Percentiles rank a stretch among this genome's conserved stretches.
phyloP scores from a whole-genome alignment of 768 basidiomycete genomes.

The Baorangia bicolor region DNA sequence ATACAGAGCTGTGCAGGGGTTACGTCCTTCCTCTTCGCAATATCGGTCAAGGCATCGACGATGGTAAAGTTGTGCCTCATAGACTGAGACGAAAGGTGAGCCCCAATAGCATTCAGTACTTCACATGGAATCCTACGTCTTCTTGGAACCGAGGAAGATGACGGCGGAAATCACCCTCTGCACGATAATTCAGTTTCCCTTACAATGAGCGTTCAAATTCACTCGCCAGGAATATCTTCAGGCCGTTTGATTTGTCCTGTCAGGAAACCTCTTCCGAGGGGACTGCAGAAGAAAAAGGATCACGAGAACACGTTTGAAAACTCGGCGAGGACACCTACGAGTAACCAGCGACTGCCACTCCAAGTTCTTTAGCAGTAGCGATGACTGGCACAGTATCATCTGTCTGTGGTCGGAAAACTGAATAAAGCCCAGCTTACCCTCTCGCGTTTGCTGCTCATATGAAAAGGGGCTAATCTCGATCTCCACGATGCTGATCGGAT shows the following conservation, averaged over 20 bases:
- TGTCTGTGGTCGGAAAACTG: background rate
- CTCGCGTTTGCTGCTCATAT: constrained; percentile 50
- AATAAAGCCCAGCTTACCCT: constrained; percentile 24
- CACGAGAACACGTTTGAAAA: background rate
- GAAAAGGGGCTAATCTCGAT: constrained; percentile 66
- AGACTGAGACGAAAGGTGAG: background rate
- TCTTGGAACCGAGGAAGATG: constrained; percentile 43
- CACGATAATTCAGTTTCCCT: background rate
- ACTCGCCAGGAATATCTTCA: constrained; percentile 34
- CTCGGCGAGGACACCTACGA: constrained; percentile 35
- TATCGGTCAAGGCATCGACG: constrained; percentile 39
- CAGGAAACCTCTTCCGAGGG: constrained; percentile 35
- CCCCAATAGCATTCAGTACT: no score
- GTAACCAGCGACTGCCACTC: constrained; percentile 58
- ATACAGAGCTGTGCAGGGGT: constrained; percentile 43
- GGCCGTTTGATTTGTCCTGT: constrained; percentile 41
- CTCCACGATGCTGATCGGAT: constrained; percentile 58
- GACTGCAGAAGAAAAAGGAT: constrained; percentile 36
- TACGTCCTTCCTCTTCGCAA: constrained; percentile 43
- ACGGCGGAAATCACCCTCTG: constrained; percentile 42
- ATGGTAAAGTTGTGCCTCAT: constrained; percentile 41
- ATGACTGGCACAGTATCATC: constrained; percentile 37
- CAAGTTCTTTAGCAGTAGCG: constrained; percentile 49
- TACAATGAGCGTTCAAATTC: background rate
- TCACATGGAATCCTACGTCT: constrained; percentile 25